These are phyloP conservation scores for Hanseniaspora taiwanica DNA, from an alignment of 805 yeast species.

Conservation along the genomic window DNA sequence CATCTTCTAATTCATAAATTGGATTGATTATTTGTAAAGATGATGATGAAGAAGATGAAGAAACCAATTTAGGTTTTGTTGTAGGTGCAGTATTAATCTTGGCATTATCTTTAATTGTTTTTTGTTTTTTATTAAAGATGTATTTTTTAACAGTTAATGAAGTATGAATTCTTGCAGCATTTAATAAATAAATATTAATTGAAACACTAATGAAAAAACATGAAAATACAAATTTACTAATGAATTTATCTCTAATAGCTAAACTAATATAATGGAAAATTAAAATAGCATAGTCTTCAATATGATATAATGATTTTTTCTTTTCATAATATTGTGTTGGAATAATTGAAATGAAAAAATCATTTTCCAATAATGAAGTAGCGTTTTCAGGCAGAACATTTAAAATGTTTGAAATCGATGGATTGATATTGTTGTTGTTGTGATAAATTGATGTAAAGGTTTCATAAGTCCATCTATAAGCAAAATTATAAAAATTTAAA, in stretches of 20 bases:
- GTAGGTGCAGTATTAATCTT: conserved; percentile 7
- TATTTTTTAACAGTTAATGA: conserved; percentile 24
- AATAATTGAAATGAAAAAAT: conserved; percentile 44
- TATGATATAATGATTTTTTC: conserved; percentile 37
- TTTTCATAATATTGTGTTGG: conserved; percentile 49
- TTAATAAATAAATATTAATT: conserved; percentile 72
- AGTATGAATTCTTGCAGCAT: conserved; percentile 65
- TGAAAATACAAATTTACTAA: conserved; percentile 64
- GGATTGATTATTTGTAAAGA: conserved; percentile 8
- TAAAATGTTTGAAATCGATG: too few relatives aligned
- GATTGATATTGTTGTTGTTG: too few relatives aligned
- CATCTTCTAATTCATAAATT: conserved; percentile 18
- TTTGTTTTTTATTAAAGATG: conserved; percentile 19
- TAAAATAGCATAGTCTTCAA: conserved; percentile 47
- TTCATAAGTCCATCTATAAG: conserved; percentile 57
- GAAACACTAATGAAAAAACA: conserved; percentile 64
- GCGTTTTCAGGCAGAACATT: too few relatives aligned
- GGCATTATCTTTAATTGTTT: conserved; percentile 6
- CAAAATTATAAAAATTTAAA: conserved; percentile 54
- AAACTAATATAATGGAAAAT: conserved; percentile 42
- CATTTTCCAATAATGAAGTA: conserved; percentile 23
- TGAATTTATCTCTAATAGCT: conserved; percentile 67
- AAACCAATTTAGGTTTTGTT: conserved; percentile 18
- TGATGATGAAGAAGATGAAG: conserved; percentile 11
- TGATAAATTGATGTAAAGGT: too few relatives aligned